Base-by-base conservation (phyloP, 768 basidiomycete species). In the Rhodosporidiobolus odoratus region DNA sequence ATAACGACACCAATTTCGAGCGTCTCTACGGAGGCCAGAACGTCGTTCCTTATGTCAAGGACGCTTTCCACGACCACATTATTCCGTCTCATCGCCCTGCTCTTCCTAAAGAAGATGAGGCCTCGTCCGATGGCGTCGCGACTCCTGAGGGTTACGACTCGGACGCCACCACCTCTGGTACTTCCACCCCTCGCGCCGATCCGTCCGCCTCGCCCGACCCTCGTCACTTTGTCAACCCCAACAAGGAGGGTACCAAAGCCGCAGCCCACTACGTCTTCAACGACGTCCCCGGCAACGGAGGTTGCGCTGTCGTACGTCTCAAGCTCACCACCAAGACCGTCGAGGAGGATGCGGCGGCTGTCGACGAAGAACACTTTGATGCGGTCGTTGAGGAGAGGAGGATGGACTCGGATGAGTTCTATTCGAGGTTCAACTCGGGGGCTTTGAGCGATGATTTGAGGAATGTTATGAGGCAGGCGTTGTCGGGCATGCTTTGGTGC, bases 1-100 rank as follows among this genome's bases (percentile, higher is more conserved):
- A 97, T 76, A 99, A 98, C 80, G 91, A 98, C 78, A 96, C 95
- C 71, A 99, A 99, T 83, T 95, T 89, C 79, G 84, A 84, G 77
- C 86, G 96, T 63, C 83, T 99, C 34, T 99, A 97, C 79, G 89
- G 88, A 30, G 93, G 90, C 12, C 82, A 87, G 74, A 99, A 99
- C 82, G 83, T 85, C 61, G 87, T 87, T 0, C 84, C 85, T 4
- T 93, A 88, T 77, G 90, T 90, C 77, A 99, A 99, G 81, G 96
- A 99, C 78, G 94, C 90, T 17, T 99, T 99, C 83, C 95, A 99
- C 76, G 94, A 99, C 80, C 91, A 98, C 79, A 91, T 99, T 79
- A 88, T 99, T 74, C 87, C 87, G 2, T 84, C 83, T 9, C 95
- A 98, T 79, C 87, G 91, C 50, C 89, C 89, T 9, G 81, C 76